Evolutionary conservation across 768 basidiomycete genomes (phyloP).

Genomic region (Clavulina sp.): DNA sequence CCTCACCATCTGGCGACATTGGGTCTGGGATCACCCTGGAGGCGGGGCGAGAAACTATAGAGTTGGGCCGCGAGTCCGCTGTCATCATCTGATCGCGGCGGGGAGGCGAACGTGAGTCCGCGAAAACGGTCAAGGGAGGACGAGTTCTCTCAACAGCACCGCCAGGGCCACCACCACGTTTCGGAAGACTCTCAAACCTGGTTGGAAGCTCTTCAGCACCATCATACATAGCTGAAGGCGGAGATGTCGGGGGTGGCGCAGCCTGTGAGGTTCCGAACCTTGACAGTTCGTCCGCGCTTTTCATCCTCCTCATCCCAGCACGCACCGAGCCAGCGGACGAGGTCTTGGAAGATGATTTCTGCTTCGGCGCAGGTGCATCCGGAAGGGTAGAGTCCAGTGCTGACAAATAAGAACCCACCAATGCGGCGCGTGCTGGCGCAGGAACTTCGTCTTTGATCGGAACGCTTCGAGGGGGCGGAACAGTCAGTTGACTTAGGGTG

Average conservation of each 20-base stretch:
- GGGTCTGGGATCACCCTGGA: conserved; percentile 1
- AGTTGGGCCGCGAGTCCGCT: conserved; percentile 2
- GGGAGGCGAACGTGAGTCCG: not conserved
- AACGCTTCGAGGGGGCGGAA: too few species aligned
- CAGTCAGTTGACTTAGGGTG: too few species aligned
- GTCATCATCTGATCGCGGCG: not conserved
- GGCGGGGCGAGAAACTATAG: conserved; percentile 1
- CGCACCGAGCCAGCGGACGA: not conserved
- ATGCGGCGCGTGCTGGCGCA: not conserved
- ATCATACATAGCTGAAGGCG: too few species aligned
- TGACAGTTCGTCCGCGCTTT: conserved; percentile 12
- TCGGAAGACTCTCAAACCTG: conserved; percentile 1
- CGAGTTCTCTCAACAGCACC: not conserved
- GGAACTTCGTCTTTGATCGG: not conserved
- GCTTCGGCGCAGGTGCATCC: not conserved
- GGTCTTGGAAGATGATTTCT: not conserved
- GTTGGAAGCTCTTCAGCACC: not conserved
- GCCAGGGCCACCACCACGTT: not conserved
- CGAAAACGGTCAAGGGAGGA: conserved; percentile 1
- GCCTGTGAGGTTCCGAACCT: not conserved
- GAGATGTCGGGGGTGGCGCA: not conserved
- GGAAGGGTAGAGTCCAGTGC: not conserved
- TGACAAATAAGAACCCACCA: not conserved
- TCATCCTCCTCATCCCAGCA: conserved; percentile 11
- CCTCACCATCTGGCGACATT: not conserved